A percentile compares a stretch with the other conserved stretches of the same genome.
phyloP scores from a whole-genome alignment of 257 asterid species.

The Solanum bulbocastanum region DNA sequence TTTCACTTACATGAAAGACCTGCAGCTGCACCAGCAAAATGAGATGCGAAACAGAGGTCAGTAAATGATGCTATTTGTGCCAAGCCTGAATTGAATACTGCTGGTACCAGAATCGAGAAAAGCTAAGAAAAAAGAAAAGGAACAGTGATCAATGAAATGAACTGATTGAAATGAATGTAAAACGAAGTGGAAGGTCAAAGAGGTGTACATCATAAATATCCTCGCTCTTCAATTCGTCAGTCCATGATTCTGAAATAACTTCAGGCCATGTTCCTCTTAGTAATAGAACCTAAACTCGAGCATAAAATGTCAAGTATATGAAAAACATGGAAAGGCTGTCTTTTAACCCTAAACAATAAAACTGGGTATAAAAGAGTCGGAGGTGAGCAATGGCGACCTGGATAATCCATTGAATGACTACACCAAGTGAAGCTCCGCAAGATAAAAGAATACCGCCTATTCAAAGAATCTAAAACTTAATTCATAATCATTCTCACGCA shows the following conservation, averaged over 20 bases:
- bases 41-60: constrained; percentile 39
- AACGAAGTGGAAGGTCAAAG: not conserved
- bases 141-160: constrained; percentile 5
- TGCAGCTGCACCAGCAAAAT: constrained; percentile 33
- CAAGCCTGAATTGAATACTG: constrained; percentile 31
- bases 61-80: constrained; percentile 38
- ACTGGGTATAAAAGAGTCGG: not conserved
- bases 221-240: constrained; percentile 6
- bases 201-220: constrained; percentile 26
- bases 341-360: not conserved
- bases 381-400: constrained; percentile 14
- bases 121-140: constrained; percentile 9
- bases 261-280: constrained; percentile 12
- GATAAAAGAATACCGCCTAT: constrained; percentile 26
- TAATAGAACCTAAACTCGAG: constrained; percentile 15
- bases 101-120: constrained; percentile 35
- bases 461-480: not conserved
- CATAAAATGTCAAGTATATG: not conserved
- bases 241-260: constrained; percentile 18
- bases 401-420: constrained; percentile 28
- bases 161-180: not conserved
- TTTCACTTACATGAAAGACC: constrained; percentile 38
- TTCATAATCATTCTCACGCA: not conserved
- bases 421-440: constrained; percentile 26
- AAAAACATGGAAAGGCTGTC: not conserved